Evolutionary conservation across 441 rosid genomes (phyloP).

Genomic region (Brassica hybrid): DNA sequence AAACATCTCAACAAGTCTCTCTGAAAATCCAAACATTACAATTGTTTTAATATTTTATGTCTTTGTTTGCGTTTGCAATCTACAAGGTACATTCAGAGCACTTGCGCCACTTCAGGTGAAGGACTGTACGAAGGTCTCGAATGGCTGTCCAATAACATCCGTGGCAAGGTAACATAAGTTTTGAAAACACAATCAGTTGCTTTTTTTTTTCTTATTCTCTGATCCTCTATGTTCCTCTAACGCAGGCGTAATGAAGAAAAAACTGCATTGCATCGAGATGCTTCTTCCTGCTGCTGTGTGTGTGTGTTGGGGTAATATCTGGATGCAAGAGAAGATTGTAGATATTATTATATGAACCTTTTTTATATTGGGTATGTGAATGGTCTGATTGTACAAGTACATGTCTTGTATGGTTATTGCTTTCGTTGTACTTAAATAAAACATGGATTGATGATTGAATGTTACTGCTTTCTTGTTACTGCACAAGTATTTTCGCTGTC

Average conservation of each 20-base stretch:
- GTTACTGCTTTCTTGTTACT: background rate
- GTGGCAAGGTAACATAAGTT: background rate
- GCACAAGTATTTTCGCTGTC: background rate
- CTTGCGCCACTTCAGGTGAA: conserved; percentile 55
- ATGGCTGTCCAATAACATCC: conserved; percentile 64
- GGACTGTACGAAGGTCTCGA: conserved; percentile 75
- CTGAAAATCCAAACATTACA: too few species aligned
- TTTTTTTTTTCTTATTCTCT: background rate
- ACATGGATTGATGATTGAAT: background rate
- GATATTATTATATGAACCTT: conserved; percentile 20
- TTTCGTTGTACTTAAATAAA: background rate
- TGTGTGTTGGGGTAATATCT: background rate
- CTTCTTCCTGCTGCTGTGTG: background rate
- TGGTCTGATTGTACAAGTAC: conserved; percentile 31
- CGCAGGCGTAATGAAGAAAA: background rate
- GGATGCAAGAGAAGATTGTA: conserved; percentile 30
- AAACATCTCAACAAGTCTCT: conserved; percentile 9
- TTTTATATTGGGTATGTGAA: conserved; percentile 31
- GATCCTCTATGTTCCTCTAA: background rate
- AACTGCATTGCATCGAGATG: conserved; percentile 16
- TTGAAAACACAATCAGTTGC: background rate
- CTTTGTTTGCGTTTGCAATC: background rate
- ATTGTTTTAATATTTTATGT: too few species aligned
- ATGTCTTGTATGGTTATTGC: conserved; percentile 28
- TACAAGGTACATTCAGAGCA: conserved; percentile 78